phyloP scores from a whole-genome alignment of 106 monocot genomes.

The Platanthera guangdongensis region DNA sequence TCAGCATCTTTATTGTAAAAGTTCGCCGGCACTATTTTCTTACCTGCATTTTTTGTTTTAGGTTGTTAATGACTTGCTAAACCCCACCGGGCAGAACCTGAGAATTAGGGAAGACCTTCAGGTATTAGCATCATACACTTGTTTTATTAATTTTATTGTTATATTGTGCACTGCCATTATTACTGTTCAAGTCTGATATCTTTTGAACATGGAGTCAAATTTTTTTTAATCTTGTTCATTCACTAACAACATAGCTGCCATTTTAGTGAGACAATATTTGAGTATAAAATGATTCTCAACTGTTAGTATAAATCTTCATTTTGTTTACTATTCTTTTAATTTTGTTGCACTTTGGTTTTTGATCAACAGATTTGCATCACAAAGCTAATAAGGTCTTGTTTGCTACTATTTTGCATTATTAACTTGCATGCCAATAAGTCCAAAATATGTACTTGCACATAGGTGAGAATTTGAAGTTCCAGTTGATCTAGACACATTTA shows the following conservation, averaged over 20 bases:
- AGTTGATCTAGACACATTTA: too few species aligned
- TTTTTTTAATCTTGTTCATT: too few species aligned
- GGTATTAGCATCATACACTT: constrained; percentile 27
- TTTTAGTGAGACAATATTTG: too few species aligned
- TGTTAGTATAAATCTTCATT: too few species aligned
- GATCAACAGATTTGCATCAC: background rate
- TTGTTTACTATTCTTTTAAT: too few species aligned
- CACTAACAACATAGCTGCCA: too few species aligned
- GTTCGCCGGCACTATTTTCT: background rate
- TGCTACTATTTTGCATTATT: background rate
- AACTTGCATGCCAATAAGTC: background rate
- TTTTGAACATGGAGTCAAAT: background rate
- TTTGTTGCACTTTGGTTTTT: too few species aligned
- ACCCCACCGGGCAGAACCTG: constrained; percentile 92
- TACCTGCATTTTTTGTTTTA: constrained; percentile 14
- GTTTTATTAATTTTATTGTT: background rate
- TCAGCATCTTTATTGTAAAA: background rate
- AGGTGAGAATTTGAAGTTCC: background rate
- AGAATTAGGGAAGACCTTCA: constrained; percentile 92
- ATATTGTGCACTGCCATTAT: background rate
- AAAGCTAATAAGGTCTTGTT: background rate
- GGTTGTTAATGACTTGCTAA: constrained; percentile 95
- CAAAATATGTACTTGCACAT: background rate
- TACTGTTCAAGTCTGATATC: background rate
- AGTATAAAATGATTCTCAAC: too few species aligned